Conservation (phyloP, 441 rosid species). For the Eutrema salsugineum region DNA sequence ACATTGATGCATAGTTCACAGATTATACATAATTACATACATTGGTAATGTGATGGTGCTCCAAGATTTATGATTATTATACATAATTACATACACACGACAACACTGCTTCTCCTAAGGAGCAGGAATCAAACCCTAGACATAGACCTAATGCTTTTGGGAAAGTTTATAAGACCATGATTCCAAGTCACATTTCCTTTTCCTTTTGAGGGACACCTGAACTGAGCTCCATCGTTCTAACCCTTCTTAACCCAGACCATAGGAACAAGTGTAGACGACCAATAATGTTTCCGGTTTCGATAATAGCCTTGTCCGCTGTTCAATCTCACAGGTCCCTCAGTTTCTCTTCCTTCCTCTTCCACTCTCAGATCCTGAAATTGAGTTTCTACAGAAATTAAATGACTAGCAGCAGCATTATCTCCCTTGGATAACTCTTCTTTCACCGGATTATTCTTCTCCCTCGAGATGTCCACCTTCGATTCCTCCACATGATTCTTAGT, state of each 20-base stretch:
- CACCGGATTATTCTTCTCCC: not conserved
- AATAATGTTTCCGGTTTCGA: not conserved
- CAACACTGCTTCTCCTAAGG: not conserved
- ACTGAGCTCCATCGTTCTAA: not conserved
- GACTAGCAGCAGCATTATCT: not conserved
- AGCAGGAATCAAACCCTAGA: not conserved
- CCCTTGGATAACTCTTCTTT: not conserved
- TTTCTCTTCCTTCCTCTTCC: not conserved
- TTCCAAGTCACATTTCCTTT: too few relatives aligned
- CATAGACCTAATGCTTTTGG: not conserved
- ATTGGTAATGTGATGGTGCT: not conserved
- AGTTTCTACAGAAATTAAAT: not conserved
- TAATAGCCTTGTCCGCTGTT: not conserved
- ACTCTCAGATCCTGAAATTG: not conserved
- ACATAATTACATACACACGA: not conserved
- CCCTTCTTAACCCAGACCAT: slow-evolving; percentile 23
- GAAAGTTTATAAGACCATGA: too few relatives aligned
- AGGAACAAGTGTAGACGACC: not conserved
- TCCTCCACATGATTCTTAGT: not conserved
- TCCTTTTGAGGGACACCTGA: too few relatives aligned
- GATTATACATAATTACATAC: too few relatives aligned
- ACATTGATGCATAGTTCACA: not conserved
- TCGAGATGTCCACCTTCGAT: not conserved
- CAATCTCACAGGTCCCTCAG: not conserved
- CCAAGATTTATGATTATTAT: not conserved